phyloP scores from a whole-genome alignment of 1,139 yeast genomes.

The Debaryomyces sp. region DNA sequence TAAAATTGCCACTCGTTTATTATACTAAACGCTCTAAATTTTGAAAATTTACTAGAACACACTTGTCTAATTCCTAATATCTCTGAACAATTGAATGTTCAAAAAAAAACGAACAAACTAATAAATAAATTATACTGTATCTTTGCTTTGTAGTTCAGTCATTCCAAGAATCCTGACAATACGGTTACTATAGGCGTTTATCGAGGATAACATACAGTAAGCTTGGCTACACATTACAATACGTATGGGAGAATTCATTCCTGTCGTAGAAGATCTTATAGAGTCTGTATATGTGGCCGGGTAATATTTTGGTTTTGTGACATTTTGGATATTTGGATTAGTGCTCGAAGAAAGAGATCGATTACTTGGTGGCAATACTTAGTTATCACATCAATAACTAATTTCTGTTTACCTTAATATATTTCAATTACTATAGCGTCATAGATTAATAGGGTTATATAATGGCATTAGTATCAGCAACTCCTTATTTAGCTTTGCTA shows the following conservation, averaged over 20 bases:
- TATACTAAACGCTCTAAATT: constrained; percentile 52
- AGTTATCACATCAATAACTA: not conserved
- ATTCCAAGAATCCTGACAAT: not conserved
- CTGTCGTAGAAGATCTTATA: not conserved
- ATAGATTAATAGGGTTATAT: constrained; percentile 6
- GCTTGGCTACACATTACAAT: too few relatives aligned
- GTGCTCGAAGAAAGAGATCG: constrained; percentile 3
- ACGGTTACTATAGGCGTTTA: not conserved
- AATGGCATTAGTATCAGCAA: constrained; percentile 76
- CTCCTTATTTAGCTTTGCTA: constrained; percentile 87
- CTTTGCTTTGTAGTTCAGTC: not conserved
- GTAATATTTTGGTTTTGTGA: constrained; percentile 9
- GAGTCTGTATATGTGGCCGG: not conserved
- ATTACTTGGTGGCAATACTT: constrained; percentile 13
- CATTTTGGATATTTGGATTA: constrained; percentile 2
- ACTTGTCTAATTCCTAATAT: not conserved
- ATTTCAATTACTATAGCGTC: not conserved
- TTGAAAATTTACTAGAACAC: not conserved
- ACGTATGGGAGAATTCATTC: too few relatives aligned
- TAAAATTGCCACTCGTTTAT: constrained; percentile 87
- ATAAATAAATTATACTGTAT: not conserved
- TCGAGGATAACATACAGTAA: not conserved
- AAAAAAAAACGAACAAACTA: not conserved
- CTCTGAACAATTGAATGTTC: not conserved
- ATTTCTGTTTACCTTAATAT: not conserved